These are phyloP conservation scores for Starmera stellimalicola DNA, from an alignment of 1,139 yeast genomes.

Conservation along the genomic window DNA sequence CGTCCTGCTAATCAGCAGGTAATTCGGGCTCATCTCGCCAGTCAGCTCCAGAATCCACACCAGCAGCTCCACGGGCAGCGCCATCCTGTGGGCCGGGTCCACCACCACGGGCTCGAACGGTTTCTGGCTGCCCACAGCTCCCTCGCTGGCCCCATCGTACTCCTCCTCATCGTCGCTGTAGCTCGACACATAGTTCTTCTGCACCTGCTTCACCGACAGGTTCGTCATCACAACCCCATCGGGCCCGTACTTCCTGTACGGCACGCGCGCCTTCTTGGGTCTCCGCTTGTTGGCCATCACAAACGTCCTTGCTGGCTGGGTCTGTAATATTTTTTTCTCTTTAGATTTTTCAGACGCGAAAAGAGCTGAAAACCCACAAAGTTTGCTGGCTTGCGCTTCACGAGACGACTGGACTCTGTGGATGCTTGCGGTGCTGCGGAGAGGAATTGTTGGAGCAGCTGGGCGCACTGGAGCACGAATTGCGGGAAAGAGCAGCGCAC, in stretches of 20 bases:
- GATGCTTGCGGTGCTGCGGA: too few species aligned
- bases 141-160: conserved; percentile 20
- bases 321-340: too few species aligned
- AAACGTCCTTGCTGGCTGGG: too few species aligned
- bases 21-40: conserved; percentile 36
- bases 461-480: too few species aligned
- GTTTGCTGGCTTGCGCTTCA: too few species aligned
- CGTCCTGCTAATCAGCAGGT: conserved; percentile 49
- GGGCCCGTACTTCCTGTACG: conserved; percentile 71
- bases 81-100: conserved; percentile 1
- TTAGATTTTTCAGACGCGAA: too few species aligned
- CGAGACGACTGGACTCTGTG: too few species aligned
- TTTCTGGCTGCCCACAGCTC: conserved; percentile 7
- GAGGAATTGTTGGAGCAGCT: too few species aligned
- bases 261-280: conserved; percentile 70
- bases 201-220: neutral
- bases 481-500: conserved; percentile 1
- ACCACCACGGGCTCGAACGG: neutral
- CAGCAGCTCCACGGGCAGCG: conserved; percentile 43
- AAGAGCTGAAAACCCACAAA: too few species aligned
- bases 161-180: conserved; percentile 26
- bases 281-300: conserved; percentile 86
- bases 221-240: conserved; percentile 29
- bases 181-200: neutral
- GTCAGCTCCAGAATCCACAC: conserved; percentile 37